Evolutionary conservation across 768 basidiomycete genomes (phyloP), one percentile per base, ranked within the genome.

Genomic region (Lentinula raphanica): DNA sequence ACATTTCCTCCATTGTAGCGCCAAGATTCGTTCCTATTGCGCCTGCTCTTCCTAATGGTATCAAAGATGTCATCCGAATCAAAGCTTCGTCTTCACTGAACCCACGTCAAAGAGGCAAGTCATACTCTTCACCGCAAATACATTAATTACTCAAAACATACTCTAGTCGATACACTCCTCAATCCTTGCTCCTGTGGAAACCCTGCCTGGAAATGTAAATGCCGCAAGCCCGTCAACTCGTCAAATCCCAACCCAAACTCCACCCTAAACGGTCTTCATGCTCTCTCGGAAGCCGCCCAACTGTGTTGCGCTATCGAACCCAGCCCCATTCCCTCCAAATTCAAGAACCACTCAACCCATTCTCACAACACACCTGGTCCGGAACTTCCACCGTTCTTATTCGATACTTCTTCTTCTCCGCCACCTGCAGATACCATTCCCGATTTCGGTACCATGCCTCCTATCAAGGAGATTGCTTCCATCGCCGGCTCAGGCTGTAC

Each of bases 31-130:
- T 88, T 63, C 88, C 87, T 7, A 85, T 87, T 29, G 75, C 78
- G 3, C 89, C 89, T 12, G 79, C 88, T 1, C 69, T 91, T 38
- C 89, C 89, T 9, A 90, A 91, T 62, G 89, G 89, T 35, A 73
- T 91, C 28, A 80, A 79, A 58, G 88, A 88, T 69, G 76, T 77
- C 5, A 60, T 78, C 12, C 71, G 66, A 61, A 66, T 67, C 49
- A 69, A 63, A n/a, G 60, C 62, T 28, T 63, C 71, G 31, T 57
- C 63, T 13, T 71, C 76, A 31, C 63, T 79, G 23, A 75, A 81
- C 66, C 67, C 74, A 42, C 75, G 81, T 49, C 83, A 81, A 66
- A 73, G 72, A 72, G 82, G 84, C 84, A 66, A 61, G 64, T 25
- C 27, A 49, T 32, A 29, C 51, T 55, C 25, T 31, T 42, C 49